Conservation (phyloP, 768 basidiomycete species). For the Mycena epipterygia region DNA sequence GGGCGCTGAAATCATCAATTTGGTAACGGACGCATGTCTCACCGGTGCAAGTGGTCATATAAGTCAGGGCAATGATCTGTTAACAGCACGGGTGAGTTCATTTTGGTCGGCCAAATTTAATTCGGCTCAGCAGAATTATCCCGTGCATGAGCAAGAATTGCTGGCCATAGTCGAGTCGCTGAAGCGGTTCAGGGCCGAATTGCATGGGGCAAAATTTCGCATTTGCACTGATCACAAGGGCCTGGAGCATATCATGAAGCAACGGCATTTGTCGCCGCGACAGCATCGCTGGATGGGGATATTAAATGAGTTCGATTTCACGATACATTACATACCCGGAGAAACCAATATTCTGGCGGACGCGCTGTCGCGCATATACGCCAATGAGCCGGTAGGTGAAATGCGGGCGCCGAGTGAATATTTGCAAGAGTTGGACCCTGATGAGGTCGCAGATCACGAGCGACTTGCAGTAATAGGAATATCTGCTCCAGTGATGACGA, state of each 20-base stretch:
- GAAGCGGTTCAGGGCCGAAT: slow-evolving; percentile 42
- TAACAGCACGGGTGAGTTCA: slow-evolving; percentile 42
- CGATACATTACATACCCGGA: slow-evolving; percentile 47
- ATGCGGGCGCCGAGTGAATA: slow-evolving; percentile 25
- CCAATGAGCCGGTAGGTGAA: slow-evolving; percentile 19
- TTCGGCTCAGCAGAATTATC: slow-evolving; percentile 54
- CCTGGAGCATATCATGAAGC: slow-evolving; percentile 44
- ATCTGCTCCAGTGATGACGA: not conserved
- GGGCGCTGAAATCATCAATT: slow-evolving; percentile 38
- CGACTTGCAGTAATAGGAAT: slow-evolving; percentile 40
- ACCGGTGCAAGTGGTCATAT: slow-evolving; percentile 48
- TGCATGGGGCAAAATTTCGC: slow-evolving; percentile 46
- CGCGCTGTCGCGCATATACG: slow-evolving; percentile 42
- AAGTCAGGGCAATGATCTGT: slow-evolving; percentile 42
- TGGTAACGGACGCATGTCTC: slow-evolving; percentile 49
- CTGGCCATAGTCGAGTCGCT: slow-evolving; percentile 52
- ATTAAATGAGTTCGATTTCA: slow-evolving; percentile 44
- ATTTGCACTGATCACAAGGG: slow-evolving; percentile 49
- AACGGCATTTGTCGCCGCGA: slow-evolving; percentile 48
- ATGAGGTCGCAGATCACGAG: slow-evolving; percentile 41
- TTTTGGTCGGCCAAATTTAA: slow-evolving; percentile 55
- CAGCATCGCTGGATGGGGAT: slow-evolving; percentile 47
- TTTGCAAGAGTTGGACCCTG: not conserved
- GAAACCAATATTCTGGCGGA: slow-evolving; percentile 48
- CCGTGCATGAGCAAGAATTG: slow-evolving; percentile 55